These are phyloP conservation scores for Leccinum truebloodii DNA, from an alignment of 768 basidiomycete species.

Conservation along the genomic window DNA sequence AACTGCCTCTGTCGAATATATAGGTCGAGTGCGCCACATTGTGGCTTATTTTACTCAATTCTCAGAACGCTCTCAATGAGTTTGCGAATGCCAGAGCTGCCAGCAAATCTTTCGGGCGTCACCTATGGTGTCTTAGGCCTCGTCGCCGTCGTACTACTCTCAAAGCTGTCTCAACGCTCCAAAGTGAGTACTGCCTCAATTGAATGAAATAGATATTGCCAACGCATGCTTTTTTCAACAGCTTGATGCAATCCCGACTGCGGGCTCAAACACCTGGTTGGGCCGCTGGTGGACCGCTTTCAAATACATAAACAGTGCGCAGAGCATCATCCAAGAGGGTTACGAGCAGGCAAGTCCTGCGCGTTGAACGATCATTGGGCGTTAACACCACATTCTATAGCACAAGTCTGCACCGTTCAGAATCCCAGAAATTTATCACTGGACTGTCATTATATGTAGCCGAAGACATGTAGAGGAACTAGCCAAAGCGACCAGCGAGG, in stretches of 20 bases:
- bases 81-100: neutral
- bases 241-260: slow-evolving; percentile 32
- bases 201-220: neutral
- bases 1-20: neutral
- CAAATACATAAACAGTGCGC: slow-evolving; percentile 16
- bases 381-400: slow-evolving; percentile 14
- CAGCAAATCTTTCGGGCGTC: neutral
- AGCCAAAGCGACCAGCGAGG: slow-evolving; percentile 38
- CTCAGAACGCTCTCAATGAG: neutral
- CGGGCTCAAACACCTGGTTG: slow-evolving; percentile 27
- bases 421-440: slow-evolving; percentile 29
- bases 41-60: neutral
- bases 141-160: neutral
- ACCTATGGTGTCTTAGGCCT: slow-evolving; percentile 1
- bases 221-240: neutral
- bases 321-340: slow-evolving; percentile 32
- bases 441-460: slow-evolving; percentile 41
- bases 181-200: neutral
- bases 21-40: neutral
- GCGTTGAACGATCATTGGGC: neutral
- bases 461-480: slow-evolving; percentile 40
- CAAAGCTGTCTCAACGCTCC: slow-evolving; percentile 1
- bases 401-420: slow-evolving; percentile 34
- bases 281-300: slow-evolving; percentile 29
- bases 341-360: slow-evolving; percentile 26